phyloP scores from a whole-genome alignment of 2,329 filamentous ascomycete genomes.

The Trichoderma sp. region DNA sequence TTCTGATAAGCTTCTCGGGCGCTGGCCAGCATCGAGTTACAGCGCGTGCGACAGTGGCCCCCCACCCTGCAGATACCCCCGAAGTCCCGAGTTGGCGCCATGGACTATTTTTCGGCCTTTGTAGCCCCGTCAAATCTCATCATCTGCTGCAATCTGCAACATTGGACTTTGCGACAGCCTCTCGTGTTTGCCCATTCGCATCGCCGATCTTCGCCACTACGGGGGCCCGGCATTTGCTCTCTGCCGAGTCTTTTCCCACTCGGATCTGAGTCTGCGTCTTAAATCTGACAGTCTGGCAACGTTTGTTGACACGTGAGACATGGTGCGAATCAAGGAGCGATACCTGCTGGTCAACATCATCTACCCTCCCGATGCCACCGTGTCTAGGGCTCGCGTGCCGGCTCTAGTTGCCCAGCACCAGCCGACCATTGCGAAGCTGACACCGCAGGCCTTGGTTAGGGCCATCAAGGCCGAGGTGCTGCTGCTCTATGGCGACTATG shows the following conservation, averaged over 20 bases:
- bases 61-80: background rate
- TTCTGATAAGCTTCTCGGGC: slow-evolving; percentile 8
- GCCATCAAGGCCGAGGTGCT: slow-evolving; percentile 69
- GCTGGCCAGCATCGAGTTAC: background rate
- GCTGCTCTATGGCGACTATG: slow-evolving; percentile 84
- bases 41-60: background rate
- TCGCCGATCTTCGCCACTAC: background rate
- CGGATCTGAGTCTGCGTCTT: background rate
- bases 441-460: slow-evolving; percentile 61
- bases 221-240: background rate
- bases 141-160: background rate
- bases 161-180: background rate
- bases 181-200: background rate
- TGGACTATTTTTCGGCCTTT: slow-evolving; percentile 19
- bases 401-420: slow-evolving; percentile 72
- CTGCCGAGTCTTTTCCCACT: slow-evolving; percentile 1
- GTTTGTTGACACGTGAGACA: slow-evolving; percentile 36
- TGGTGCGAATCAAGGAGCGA: slow-evolving; percentile 96
- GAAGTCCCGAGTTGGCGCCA: slow-evolving; percentile 15
- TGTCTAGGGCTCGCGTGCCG: slow-evolving; percentile 43
- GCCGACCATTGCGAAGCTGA: slow-evolving; percentile 72
- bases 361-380: slow-evolving; percentile 62
- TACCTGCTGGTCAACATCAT: slow-evolving; percentile 95
- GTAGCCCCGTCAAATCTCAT: background rate
- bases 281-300: background rate